phyloP scores from a whole-genome alignment of 345 rosid genomes.

The Arabis hirsuta region DNA sequence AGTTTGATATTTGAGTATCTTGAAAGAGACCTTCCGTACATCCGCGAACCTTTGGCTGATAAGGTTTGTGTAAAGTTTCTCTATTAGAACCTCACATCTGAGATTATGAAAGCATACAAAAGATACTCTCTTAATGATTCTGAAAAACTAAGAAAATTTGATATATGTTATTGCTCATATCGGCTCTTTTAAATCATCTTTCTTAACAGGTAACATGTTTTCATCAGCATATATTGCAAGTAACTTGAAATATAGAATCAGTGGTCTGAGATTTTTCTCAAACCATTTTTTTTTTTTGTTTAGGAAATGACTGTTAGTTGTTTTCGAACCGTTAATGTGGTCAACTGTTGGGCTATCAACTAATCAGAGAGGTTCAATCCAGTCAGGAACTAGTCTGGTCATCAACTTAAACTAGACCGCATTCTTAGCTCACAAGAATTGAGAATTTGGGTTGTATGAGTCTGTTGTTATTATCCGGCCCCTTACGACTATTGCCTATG shows the following conservation, averaged over 20 bases:
- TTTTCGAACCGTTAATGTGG: conserved; percentile 5
- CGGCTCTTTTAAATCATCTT: background rate
- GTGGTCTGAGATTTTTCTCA: background rate
- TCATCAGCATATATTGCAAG: background rate
- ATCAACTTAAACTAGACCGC: background rate
- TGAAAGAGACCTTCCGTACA: conserved; percentile 73
- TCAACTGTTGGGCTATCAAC: conserved; percentile 9
- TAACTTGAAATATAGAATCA: background rate
- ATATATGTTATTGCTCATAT: background rate
- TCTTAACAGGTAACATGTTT: background rate
- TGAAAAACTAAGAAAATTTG: background rate
- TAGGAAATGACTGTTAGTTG: background rate
- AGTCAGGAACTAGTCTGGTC: background rate
- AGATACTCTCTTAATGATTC: background rate
- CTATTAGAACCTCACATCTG: background rate
- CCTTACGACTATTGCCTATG: conserved; percentile 2
- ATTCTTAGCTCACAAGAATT: background rate
- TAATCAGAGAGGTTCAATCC: background rate
- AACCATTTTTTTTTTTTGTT: background rate
- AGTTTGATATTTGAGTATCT: conserved; percentile 66
- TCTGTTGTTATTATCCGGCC: background rate
- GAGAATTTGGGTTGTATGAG: background rate
- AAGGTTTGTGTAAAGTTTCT: conserved; percentile 70
- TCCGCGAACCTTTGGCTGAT: conserved; percentile 85
- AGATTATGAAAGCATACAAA: background rate